These are phyloP conservation scores for Bryoerythrophyllum caledonicum DNA, from an alignment of 225 moss, liverwort and hornwort species.

Conservation along the genomic window DNA sequence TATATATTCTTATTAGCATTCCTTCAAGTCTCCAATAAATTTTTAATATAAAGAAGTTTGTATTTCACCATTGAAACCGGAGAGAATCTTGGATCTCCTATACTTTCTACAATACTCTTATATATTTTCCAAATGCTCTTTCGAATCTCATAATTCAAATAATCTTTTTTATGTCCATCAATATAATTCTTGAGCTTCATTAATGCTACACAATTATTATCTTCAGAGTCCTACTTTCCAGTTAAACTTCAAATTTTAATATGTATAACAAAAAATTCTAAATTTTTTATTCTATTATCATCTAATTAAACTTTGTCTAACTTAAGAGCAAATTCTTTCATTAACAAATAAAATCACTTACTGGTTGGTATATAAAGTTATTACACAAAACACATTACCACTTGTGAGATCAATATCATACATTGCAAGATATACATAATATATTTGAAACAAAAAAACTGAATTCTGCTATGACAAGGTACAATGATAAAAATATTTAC, in stretches of 20 bases:
- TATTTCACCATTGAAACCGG: neutral
- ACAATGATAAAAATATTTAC: neutral
- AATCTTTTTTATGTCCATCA: neutral
- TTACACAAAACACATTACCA: neutral
- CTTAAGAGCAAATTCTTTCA: neutral
- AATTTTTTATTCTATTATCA: slow-evolving; percentile 8
- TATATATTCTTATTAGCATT: neutral
- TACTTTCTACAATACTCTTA: neutral
- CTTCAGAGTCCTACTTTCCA: neutral
- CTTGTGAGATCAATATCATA: no score
- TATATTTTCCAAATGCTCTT: neutral
- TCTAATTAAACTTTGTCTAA: neutral
- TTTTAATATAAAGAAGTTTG: neutral
- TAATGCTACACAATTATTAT: neutral
- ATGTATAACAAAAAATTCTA: neutral
- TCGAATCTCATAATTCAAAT: neutral
- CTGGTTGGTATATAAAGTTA: neutral
- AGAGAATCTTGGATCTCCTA: neutral
- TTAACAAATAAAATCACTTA: neutral
- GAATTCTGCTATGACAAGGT: neutral
- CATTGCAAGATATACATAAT: no score
- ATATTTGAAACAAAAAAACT: no score
- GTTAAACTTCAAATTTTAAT: neutral
- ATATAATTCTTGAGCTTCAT: neutral
- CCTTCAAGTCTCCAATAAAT: neutral